These are phyloP conservation scores for Aspergillus transmontanensis DNA, from an alignment of 2,329 filamentous ascomycete species.

Conservation along the genomic window DNA sequence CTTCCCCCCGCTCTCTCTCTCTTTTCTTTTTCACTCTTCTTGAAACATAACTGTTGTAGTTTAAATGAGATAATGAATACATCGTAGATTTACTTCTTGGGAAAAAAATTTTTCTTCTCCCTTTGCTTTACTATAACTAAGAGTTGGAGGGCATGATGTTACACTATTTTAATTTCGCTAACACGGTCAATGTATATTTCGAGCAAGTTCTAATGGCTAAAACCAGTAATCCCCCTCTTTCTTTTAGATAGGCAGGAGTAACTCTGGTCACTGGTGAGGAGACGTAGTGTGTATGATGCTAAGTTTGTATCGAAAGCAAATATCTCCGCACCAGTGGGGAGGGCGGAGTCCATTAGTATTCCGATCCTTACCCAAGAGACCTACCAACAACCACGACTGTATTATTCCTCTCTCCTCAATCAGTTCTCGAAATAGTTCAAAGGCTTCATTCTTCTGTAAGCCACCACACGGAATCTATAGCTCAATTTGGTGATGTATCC, in stretches of 20 bases:
- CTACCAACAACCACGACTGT: neutral
- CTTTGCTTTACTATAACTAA: neutral
- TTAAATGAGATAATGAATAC: neutral
- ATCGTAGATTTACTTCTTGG: neutral
- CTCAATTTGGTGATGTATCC: neutral
- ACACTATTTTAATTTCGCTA: neutral
- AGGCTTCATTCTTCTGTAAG: neutral
- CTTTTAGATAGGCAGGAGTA: neutral
- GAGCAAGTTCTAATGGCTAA: neutral
- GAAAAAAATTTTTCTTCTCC: neutral
- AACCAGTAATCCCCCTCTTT: neutral
- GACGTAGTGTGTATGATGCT: neutral
- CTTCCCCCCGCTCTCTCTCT: too few relatives aligned
- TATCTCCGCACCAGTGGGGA: conserved; percentile 28
- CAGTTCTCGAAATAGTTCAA: neutral
- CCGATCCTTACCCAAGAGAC: neutral
- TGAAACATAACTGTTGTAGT: neutral
- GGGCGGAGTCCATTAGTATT: conserved; percentile 11
- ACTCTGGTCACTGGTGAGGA: conserved; percentile 11
- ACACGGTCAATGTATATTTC: neutral
- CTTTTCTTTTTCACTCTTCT: too few relatives aligned
- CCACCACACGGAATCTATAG: neutral
- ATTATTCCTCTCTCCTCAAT: neutral
- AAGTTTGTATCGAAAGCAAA: conserved; percentile 6
- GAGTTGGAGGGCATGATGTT: neutral